Evolutionary conservation across 148 eudicot genomes (phyloP).

Genomic region (Rhododendron williamsianum): DNA sequence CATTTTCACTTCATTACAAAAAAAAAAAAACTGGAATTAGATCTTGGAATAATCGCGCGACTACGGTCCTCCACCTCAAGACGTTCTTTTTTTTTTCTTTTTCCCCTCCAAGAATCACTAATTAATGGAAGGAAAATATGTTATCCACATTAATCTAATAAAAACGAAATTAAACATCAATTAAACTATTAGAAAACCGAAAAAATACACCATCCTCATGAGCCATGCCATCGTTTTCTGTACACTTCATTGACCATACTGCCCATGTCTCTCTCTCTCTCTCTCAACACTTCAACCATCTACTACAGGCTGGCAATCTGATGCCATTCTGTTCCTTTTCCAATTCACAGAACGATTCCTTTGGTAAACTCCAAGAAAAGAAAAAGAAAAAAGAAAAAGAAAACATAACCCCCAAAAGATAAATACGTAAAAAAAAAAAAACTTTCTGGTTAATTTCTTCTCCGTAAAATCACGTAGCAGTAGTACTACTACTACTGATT

Average conservation of each 20-base stretch:
- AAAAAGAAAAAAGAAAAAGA: no score
- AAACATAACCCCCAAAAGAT: not conserved
- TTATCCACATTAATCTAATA: not conserved
- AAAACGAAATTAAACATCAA: not conserved
- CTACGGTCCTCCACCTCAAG: no score
- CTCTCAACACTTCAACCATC: not conserved
- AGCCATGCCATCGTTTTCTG: not conserved
- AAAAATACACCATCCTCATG: not conserved
- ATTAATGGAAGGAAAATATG: not conserved
- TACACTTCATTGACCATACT: constrained; percentile 6
- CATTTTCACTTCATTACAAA: no score
- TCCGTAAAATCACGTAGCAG: not conserved
- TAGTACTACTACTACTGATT: not conserved
- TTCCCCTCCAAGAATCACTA: not conserved
- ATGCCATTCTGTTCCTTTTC: not conserved
- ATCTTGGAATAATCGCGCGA: no score
- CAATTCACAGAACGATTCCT: not conserved
- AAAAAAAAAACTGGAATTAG: not conserved
- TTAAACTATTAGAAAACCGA: not conserved
- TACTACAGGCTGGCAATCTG: not conserved
- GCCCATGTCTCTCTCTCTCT: not conserved
- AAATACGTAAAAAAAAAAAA: no score
- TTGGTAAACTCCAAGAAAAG: not conserved
- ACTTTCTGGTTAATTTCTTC: not conserved
- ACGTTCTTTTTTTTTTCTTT: no score